Base-by-base conservation (phyloP, 1,284 basidiomycete species). In the Trichosporon coremiiforme region DNA sequence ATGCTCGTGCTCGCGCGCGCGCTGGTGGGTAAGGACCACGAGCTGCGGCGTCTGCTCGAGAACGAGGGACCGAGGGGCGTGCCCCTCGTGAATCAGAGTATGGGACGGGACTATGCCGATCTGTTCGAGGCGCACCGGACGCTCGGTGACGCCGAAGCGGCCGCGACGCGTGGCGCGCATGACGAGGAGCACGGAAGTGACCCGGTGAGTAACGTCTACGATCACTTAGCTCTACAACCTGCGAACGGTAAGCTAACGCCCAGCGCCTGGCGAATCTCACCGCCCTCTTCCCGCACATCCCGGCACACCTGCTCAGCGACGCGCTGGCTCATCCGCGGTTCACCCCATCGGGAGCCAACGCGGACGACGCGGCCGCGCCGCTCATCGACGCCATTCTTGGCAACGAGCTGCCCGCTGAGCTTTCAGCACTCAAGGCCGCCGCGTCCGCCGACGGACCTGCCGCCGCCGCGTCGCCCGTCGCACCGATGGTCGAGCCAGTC, bases 251-350 rank as follows among this genome's bases (percentile, higher is more conserved):
- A 15, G 60, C 62, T 67, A 22, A 71, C 15, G 12, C 6, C 2
- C 53, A 80, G 78, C 78, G 80, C 38, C 71, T 82, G 25, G 65
- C 68, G 20, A 50, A 73, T 2, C 71, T 82, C 31, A 64, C 74
- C 17, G 62, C 65, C 36, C 74, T 84, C 2, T 84, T 84, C 75
- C 83, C 83, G 0, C 45, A 71, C 1, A 72, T 84, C 7, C 78
- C 81, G 4, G 69, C 76, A 0, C 70, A 76, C 35, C 79, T 83
- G 7, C 74, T 84, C 8, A 69, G 75, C 20, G 64, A 72, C n/a
- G 82, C 83, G 2, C 75, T 84, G n/a, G 73, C 75, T 17, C 82
- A 84, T 69, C 78, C 82, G 0, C 47, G 53, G 1, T 80, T 78
- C 68, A 70, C 76, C 0, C 72, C 74, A 15, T 65, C 71, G 4